A percentile compares a stretch with the other conserved stretches of the same genome.
phyloP scores from a whole-genome alignment of 1,139 yeast species.

The Kodamaea alishanica region DNA sequence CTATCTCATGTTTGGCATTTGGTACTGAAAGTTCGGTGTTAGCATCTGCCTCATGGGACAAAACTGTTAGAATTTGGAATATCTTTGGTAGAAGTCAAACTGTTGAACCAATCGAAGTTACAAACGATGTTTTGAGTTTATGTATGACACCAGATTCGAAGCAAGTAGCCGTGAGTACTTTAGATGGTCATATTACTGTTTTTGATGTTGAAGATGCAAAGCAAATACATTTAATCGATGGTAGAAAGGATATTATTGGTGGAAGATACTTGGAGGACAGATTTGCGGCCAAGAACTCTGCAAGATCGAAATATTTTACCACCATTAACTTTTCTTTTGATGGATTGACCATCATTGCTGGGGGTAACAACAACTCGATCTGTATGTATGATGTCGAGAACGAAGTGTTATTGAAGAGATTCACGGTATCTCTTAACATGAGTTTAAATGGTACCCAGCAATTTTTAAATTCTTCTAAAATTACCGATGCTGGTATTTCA shows the following conservation, averaged over 20 bases:
- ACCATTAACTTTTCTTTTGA: conserved; percentile 84
- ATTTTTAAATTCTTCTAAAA: conserved; percentile 69
- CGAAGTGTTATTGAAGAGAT: conserved; percentile 79
- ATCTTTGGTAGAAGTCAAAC: conserved; percentile 80
- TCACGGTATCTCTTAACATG: conserved; percentile 85
- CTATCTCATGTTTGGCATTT: conserved; percentile 83
- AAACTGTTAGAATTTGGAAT: conserved; percentile 89
- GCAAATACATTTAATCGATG: conserved; percentile 82
- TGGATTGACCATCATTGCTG: conserved; percentile 84
- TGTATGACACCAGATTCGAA: conserved; percentile 91
- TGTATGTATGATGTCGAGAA: conserved; percentile 87
- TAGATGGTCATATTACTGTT: conserved; percentile 82
- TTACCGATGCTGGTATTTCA: conserved; percentile 83
- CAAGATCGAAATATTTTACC: conserved; percentile 80
- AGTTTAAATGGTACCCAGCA: conserved; percentile 84
- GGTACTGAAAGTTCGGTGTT: conserved; percentile 75
- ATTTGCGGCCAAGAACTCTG: conserved; percentile 74
- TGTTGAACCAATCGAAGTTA: conserved; percentile 86
- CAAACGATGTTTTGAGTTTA: conserved; percentile 80
- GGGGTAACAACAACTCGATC: conserved; percentile 87
- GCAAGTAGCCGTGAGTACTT: conserved; percentile 80
- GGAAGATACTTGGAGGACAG: conserved; percentile 85
- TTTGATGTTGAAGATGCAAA: conserved; percentile 82
- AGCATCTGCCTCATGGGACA: conserved; percentile 97
- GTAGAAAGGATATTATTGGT: conserved; percentile 77